phyloP scores from a whole-genome alignment of 352 stramenopile genomes.

The Pythium aristosporum region DNA sequence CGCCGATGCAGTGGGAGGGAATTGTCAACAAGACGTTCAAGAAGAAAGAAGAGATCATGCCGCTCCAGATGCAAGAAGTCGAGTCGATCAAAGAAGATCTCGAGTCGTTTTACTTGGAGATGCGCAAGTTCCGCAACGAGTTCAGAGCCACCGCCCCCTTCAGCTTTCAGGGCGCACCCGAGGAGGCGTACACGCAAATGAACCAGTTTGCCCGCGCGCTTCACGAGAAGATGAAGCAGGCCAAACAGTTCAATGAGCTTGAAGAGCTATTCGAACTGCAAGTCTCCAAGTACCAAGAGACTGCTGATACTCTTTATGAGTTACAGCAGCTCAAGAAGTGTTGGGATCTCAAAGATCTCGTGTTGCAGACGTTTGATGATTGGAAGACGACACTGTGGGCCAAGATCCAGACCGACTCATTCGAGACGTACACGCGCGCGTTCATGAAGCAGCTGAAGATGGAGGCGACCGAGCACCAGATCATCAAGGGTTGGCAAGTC shows the following conservation, averaged over 20 bases:
- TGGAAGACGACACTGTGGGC: slow-evolving; percentile 85
- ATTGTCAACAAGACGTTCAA: slow-evolving; percentile 99
- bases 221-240: slow-evolving; percentile 80
- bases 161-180: slow-evolving; percentile 80
- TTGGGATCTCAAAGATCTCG: slow-evolving; percentile 85
- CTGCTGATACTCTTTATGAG: slow-evolving; percentile 87
- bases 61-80: slow-evolving; percentile 95
- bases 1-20: slow-evolving; percentile 95
- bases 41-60: slow-evolving; percentile 98
- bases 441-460: slow-evolving; percentile 89
- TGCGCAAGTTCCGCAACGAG: slow-evolving; percentile 94
- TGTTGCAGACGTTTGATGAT: slow-evolving; percentile 79
- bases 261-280: slow-evolving; percentile 88
- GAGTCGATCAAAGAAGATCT: slow-evolving; percentile 93
- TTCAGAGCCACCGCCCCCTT: slow-evolving; percentile 95
- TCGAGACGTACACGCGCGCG: slow-evolving; percentile 71
- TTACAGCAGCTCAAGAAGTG: slow-evolving; percentile 86
- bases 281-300: slow-evolving; percentile 87
- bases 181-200: slow-evolving; percentile 87
- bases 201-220: slow-evolving; percentile 67
- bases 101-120: slow-evolving; percentile 93
- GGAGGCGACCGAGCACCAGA: slow-evolving; percentile 74
- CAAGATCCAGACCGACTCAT: slow-evolving; percentile 79
- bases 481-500: slow-evolving; percentile 87
- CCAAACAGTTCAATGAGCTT: slow-evolving; percentile 84